Conservation (phyloP, 805 yeast species). For the Yarrowia keelungensis region DNA sequence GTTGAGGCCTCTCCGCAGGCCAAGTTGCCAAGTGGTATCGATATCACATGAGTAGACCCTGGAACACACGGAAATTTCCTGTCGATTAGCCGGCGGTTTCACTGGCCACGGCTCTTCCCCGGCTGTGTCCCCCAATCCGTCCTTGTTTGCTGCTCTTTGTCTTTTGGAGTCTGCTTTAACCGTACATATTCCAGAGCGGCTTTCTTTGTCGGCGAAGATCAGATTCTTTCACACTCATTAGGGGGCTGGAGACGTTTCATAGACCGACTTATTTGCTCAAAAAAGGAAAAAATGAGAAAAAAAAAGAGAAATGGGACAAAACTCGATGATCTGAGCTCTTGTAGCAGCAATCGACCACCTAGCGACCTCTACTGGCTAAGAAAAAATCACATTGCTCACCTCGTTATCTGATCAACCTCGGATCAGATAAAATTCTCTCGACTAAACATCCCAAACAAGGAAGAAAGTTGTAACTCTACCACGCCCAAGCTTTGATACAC, state of each 20-base stretch:
- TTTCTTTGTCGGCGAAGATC: conserved; percentile 11
- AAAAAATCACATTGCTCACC: background rate
- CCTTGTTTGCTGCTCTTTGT: conserved; percentile 1
- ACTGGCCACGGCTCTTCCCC: background rate
- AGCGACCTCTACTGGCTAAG: too few relatives aligned
- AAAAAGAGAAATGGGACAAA: too few relatives aligned
- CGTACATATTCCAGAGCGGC: background rate
- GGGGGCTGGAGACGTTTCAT: conserved; percentile 13
- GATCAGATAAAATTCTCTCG: conserved; percentile 26
- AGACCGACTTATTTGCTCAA: conserved; percentile 4
- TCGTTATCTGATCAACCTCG: too few relatives aligned
- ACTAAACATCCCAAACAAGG: background rate
- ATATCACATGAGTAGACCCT: too few relatives aligned
- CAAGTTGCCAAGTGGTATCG: background rate
- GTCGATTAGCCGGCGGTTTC: background rate
- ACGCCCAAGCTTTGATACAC: background rate
- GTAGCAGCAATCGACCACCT: too few relatives aligned
- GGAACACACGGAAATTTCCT: background rate
- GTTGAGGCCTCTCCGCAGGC: background rate
- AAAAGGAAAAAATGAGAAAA: background rate
- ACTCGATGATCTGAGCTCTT: too few relatives aligned
- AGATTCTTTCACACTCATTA: conserved; percentile 1
- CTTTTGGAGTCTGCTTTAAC: background rate
- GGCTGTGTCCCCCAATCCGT: background rate
- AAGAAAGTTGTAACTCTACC: background rate